Percentiles rank a stretch among this genome's conserved stretches.
Evolutionary conservation across 768 basidiomycete species (phyloP).

Genomic region (Hygrocybe coccinea): DNA sequence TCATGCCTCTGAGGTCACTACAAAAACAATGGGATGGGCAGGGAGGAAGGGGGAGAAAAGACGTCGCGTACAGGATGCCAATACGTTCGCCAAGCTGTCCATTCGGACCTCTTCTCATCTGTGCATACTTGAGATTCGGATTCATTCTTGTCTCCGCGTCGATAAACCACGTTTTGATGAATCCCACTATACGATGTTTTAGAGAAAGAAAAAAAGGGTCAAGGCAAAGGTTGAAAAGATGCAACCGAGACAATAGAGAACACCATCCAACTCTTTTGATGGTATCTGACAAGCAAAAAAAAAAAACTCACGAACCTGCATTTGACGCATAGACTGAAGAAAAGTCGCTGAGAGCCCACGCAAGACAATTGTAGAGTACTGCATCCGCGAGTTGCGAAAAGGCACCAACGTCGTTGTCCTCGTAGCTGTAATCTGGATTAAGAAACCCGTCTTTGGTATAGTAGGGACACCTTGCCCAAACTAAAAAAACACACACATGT

Average conservation of each 20-base stretch:
- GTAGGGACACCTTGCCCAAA: conserved; percentile 58
- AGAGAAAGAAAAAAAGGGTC: too few species aligned
- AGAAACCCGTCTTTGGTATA: conserved; percentile 53
- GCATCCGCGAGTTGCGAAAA: conserved; percentile 55
- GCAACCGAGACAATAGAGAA: too few species aligned
- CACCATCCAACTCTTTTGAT: too few species aligned
- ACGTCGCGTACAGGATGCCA: conserved; percentile 45
- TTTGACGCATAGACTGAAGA: conserved; percentile 39
- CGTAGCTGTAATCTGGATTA: conserved; percentile 57
- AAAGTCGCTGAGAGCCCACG: conserved; percentile 43
- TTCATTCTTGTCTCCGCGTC: conserved; percentile 54
- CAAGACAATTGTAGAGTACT: conserved; percentile 54
- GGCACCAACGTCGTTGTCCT: conserved; percentile 52
- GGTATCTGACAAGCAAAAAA: too few species aligned
- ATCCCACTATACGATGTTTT: too few species aligned
- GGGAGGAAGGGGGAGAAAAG: background rate
- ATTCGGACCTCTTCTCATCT: conserved; percentile 41
- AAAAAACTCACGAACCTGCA: too few species aligned
- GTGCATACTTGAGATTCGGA: conserved; percentile 56
- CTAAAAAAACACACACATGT: conserved; percentile 26
- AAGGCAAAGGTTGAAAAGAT: too few species aligned
- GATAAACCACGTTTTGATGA: conserved; percentile 56
- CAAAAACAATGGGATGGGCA: background rate
- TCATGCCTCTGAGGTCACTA: conserved; percentile 57
- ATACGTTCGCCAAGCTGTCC: conserved; percentile 43